Evolutionary conservation across 192 early-diverging fungal genomes (phyloP).

Genomic region (Coemansia sp.): DNA sequence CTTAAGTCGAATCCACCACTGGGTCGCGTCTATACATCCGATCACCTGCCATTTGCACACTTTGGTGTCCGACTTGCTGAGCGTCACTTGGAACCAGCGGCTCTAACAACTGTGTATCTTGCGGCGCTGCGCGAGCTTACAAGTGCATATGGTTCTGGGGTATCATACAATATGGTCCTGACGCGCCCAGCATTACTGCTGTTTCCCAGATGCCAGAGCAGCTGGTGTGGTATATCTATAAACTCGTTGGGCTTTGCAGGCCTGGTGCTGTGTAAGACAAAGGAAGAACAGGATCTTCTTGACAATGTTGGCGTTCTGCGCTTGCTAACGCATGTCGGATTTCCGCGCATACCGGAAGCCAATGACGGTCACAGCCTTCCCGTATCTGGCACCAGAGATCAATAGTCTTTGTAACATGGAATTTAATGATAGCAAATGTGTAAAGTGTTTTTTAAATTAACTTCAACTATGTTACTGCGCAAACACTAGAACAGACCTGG

Average conservation of each 20-base stretch:
- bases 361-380: background rate
- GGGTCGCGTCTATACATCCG: conserved; percentile 14
- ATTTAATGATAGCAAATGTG: background rate
- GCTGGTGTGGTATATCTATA: conserved; percentile 52
- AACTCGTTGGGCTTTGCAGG: conserved; percentile 71
- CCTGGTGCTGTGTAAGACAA: conserved; percentile 58
- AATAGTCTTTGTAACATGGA: background rate
- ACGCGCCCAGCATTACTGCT: conserved; percentile 56
- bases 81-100: background rate
- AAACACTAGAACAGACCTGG: conserved; percentile 26
- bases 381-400: background rate
- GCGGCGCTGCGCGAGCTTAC: conserved; percentile 20
- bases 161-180: conserved; percentile 63
- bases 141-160: conserved; percentile 3
- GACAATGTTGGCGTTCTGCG: conserved; percentile 43
- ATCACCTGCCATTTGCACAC: conserved; percentile 40
- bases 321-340: conserved; percentile 46
- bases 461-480: background rate
- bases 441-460: background rate
- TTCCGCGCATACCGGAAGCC: conserved; percentile 1
- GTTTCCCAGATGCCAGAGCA: conserved; percentile 53
- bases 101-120: conserved; percentile 17
- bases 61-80: conserved; percentile 29
- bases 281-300: conserved; percentile 48
- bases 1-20: conserved; percentile 10